Evolutionary conservation across 805 yeast species (phyloP).

Genomic region (Saturnispora mendoncae): DNA sequence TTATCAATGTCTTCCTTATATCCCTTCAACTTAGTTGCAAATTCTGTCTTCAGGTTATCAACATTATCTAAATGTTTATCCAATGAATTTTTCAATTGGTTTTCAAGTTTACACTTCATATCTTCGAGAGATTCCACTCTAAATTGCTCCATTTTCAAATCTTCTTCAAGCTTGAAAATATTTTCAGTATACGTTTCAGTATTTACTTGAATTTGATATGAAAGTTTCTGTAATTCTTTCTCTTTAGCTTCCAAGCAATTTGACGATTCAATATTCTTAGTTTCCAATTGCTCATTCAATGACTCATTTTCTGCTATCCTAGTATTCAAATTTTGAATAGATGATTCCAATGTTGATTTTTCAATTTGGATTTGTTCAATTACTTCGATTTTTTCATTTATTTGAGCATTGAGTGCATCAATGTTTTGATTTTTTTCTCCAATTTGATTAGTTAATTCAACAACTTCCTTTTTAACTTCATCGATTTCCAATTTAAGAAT

Average conservation of each 20-base stretch:
- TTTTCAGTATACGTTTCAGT: not conserved
- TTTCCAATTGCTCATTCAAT: not conserved
- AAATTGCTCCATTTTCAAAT: constrained; percentile 8
- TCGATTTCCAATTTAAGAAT: constrained; percentile 10
- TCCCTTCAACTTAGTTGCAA: not conserved
- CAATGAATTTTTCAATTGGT: constrained; percentile 1
- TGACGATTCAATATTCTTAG: not conserved
- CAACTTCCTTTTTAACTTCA: constrained; percentile 3
- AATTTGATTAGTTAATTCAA: constrained; percentile 3
- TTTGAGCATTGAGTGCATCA: not conserved
- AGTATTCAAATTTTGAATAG: not conserved
- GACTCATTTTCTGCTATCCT: not conserved
- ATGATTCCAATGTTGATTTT: not conserved
- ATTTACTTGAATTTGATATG: not conserved
- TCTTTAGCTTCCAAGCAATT: not conserved
- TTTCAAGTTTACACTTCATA: constrained; percentile 9
- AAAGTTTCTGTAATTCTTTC: not conserved
- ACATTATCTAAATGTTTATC: not conserved
- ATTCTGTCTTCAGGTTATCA: constrained; percentile 2
- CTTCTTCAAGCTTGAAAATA: constrained; percentile 5
- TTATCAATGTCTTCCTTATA: not conserved
- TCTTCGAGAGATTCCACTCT: constrained; percentile 8
- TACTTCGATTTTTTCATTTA: not conserved
- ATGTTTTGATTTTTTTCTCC: not conserved
- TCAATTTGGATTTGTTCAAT: not conserved